Evolutionary conservation across 208 protist genomes (phyloP), one percentile per base, ranked within the genome.

Genomic region (Leishmania martiniquensis): DNA sequence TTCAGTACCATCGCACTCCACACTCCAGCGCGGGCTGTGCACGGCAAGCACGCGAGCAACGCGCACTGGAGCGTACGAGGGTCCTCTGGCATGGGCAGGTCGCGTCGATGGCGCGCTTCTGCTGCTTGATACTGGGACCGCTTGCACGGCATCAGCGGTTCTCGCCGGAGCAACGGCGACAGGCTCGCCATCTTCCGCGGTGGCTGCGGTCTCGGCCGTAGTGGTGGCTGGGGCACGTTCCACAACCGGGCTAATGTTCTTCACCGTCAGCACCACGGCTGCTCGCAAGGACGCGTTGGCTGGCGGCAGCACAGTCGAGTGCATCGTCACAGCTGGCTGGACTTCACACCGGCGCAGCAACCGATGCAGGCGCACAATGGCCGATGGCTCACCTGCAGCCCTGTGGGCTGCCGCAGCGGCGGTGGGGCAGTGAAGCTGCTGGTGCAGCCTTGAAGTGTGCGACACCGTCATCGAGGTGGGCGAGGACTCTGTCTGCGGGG

Each of bases 271-370:
- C 54, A 91, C 77, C 3, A 85, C 85, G 10, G 88, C 87, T 20
- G 80, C 77, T 37, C 78, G 83, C 71, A 92, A 55, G 0, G 82
- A 86, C 0, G 81, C 74, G 74, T 91, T 92, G 2, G 80, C 67
- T 13, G 93, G 91, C 44, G 91, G 87, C 44, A 97, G 71, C 25
- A 94, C 87, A 49, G 85, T 94, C 4, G 88, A 89, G 73, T 89
- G 88, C 75, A 95, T 80, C 15, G 82, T 66, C 52, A 97, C 52
- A 54, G 89, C 65, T 37, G 91, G 89, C 65, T 84, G 86, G 62
- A 97, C 93, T n/a, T 87, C 81, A 49, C 92, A 75, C 51, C 85
- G 85, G 45, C 93, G 89, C 32, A 94, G 76, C 69, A 94, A 77
- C n/a, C 93, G 91, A 75, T 97, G 93, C 20, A 97, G 78, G 37